Evolutionary conservation across 2,329 filamentous ascomycete species (phyloP).

Genomic region (Fusarium marasasianum): DNA sequence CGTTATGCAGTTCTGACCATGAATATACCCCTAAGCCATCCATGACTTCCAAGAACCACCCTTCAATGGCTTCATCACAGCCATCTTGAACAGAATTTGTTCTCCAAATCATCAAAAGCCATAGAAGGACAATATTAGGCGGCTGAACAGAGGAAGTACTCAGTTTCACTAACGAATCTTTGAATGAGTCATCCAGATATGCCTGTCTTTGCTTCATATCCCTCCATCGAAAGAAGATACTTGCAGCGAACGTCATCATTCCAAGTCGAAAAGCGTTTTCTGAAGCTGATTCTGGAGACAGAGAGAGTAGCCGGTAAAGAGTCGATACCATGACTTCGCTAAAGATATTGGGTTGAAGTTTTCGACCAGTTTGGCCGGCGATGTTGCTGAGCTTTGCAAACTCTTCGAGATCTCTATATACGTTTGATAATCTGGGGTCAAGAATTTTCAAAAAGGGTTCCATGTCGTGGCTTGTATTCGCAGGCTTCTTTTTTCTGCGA

Average conservation of each 20-base stretch:
- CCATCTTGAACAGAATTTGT: not conserved
- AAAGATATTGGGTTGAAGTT: constrained; percentile 26
- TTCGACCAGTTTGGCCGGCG: constrained; percentile 26
- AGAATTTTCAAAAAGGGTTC: not conserved
- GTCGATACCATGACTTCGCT: constrained; percentile 33
- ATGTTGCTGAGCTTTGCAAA: constrained; percentile 31
- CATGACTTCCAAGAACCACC: not conserved
- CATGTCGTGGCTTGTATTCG: not conserved
- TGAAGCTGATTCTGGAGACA: not conserved
- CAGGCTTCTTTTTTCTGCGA: not conserved
- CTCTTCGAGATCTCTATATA: constrained; percentile 25
- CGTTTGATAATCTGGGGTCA: constrained; percentile 16
- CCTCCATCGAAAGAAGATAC: constrained; percentile 31
- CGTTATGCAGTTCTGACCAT: constrained; percentile 5
- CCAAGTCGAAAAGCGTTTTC: constrained; percentile 20
- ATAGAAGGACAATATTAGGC: not conserved
- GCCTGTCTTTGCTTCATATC: constrained; percentile 26
- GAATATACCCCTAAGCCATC: not conserved
- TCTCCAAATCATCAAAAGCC: constrained; percentile 19
- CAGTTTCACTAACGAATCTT: not conserved
- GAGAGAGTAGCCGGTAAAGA: constrained; percentile 25
- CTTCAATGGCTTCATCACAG: not conserved
- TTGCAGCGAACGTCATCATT: constrained; percentile 15
- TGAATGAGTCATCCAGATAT: constrained; percentile 1
- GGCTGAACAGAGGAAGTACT: not conserved